A percentile compares a stretch with the other conserved stretches of the same genome.
Evolutionary conservation across 2,329 filamentous ascomycete species (phyloP).

Genomic region (Fusarium sarcochroum): DNA sequence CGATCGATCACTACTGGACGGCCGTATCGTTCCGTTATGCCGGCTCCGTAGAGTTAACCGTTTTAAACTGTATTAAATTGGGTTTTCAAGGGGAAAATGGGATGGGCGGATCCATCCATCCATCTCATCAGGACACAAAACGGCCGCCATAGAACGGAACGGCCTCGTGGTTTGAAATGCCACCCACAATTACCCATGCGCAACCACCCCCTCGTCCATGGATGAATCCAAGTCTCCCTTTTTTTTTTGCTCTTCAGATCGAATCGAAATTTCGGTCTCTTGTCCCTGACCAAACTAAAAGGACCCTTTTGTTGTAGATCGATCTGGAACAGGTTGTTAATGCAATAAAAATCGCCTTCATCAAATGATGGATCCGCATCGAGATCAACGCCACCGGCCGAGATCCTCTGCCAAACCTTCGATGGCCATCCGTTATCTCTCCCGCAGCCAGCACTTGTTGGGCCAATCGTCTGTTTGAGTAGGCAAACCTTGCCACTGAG

Average conservation of each 20-base stretch:
- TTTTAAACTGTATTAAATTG: slow-evolving; percentile 42
- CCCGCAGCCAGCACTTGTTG: not conserved
- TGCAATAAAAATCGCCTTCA: slow-evolving; percentile 8
- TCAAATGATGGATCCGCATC: slow-evolving; percentile 40
- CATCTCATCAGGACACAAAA: slow-evolving; percentile 27
- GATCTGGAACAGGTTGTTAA: slow-evolving; percentile 31
- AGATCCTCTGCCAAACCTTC: slow-evolving; percentile 43
- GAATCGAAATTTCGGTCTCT: not conserved
- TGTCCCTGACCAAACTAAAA: slow-evolving; percentile 4
- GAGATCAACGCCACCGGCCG: slow-evolving; percentile 43
- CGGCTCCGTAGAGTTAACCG: slow-evolving; percentile 20
- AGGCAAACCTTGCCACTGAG: slow-evolving; percentile 4
- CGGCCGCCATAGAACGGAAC: slow-evolving; percentile 8
- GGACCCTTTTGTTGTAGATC: slow-evolving; percentile 27
- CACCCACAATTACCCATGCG: slow-evolving; percentile 23
- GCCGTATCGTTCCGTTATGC: slow-evolving; percentile 23
- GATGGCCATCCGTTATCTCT: slow-evolving; percentile 36
- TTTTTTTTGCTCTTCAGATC: not conserved
- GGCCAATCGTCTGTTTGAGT: slow-evolving; percentile 6
- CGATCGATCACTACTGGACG: slow-evolving; percentile 27
- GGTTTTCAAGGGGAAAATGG: slow-evolving; percentile 7
- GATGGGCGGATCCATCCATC: slow-evolving; percentile 8
- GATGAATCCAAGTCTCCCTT: slow-evolving; percentile 13
- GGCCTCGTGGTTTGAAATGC: slow-evolving; percentile 5
- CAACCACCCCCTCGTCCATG: slow-evolving; percentile 16